Base-by-base conservation (phyloP, 2,329 filamentous ascomycete species). In the Zasmidium angulare region DNA sequence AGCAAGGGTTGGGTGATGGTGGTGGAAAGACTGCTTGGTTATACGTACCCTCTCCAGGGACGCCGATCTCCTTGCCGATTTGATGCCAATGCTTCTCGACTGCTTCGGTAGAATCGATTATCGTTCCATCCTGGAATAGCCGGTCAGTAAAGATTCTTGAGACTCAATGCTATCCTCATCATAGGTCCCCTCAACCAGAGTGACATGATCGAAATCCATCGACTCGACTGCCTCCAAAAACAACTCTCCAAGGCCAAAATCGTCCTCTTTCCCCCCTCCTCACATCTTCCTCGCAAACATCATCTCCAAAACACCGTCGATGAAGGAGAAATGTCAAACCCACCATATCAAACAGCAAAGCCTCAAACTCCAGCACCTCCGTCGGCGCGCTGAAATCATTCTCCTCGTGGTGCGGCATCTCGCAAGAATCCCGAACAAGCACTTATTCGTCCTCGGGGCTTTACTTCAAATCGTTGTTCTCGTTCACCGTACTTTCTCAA, bases 61-160 rank as follows among this genome's bases (percentile, higher is more conserved):
- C 88, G 22, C 90, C 90, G 69, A 98, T 88, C 72, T 96, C 90
- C 10, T 84, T 82, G 52, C 89, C 93, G 65, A 93, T 84, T n/a
- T 80, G 80, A 58, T 87, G 78, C 90, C 90, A 95, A 73, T 92
- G 87, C 76, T 91, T 91, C 54, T 86, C 82, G 46, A 95, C 87
- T 9, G 90, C 90, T 20, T 82, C 79, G 1, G 90, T 93, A 17
- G 88, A 91, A 73, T 93, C 90, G 69, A 93, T 91, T 64, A 93
- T 89, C 19, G 90, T 93, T 43, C 89, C 90, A 72, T 92, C 89
- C 87, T 43, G 4, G 36, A 11, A 29, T 6, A 6, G 26, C 26
- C n/a, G n/a, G n/a, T n/a, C n/a, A n/a, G n/a, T n/a, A n/a, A n/a
- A n/a, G n/a, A n/a, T n/a, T n/a, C n/a, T n/a, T n/a, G n/a, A n/a